Percentiles rank a stretch among this genome's conserved stretches.
These are phyloP conservation scores for Neostapfia colusana DNA, from an alignment of 176 grass and related monocot genomes.

Conservation along the genomic window DNA sequence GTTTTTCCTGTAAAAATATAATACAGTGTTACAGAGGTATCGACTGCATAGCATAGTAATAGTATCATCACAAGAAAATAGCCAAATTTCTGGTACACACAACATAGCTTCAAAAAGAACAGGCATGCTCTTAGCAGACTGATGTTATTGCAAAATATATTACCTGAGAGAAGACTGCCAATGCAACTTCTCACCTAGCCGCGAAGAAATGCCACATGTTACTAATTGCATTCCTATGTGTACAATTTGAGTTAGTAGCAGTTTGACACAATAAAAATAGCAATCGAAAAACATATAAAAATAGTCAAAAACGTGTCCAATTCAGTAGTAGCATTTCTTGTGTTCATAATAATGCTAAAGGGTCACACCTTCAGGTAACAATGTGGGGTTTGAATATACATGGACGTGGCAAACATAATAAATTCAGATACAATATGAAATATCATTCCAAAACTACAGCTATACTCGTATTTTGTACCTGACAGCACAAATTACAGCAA, in stretches of 20 bases:
- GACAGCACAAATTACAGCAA: conserved; percentile 12
- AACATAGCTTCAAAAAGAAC: conserved; percentile 8
- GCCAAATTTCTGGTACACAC: conserved; percentile 1
- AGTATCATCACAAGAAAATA: conserved; percentile 21
- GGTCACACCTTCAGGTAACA: neutral
- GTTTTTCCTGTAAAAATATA: conserved; percentile 42
- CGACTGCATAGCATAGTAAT: too few relatives aligned
- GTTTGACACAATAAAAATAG: conserved; percentile 27
- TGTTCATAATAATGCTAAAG: conserved; percentile 18
- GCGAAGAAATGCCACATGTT: conserved; percentile 31
- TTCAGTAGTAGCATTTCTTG: neutral
- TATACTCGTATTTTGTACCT: neutral
- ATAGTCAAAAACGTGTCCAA: neutral
- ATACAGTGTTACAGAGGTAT: conserved; percentile 26
- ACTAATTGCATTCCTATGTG: conserved; percentile 38
- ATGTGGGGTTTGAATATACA: conserved; percentile 11
- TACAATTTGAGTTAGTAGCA: conserved; percentile 27
- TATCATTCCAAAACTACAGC: neutral
- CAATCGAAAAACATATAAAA: conserved; percentile 10
- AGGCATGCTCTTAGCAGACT: neutral
- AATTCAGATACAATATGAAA: conserved; percentile 9
- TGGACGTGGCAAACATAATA: neutral
- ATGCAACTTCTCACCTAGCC: conserved; percentile 14
- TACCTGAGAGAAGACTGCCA: conserved; percentile 42
- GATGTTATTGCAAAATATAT: conserved; percentile 22